Evolutionary conservation across 2,329 filamentous ascomycete genomes (phyloP).

Genomic region (Delphinella strobiligena): DNA sequence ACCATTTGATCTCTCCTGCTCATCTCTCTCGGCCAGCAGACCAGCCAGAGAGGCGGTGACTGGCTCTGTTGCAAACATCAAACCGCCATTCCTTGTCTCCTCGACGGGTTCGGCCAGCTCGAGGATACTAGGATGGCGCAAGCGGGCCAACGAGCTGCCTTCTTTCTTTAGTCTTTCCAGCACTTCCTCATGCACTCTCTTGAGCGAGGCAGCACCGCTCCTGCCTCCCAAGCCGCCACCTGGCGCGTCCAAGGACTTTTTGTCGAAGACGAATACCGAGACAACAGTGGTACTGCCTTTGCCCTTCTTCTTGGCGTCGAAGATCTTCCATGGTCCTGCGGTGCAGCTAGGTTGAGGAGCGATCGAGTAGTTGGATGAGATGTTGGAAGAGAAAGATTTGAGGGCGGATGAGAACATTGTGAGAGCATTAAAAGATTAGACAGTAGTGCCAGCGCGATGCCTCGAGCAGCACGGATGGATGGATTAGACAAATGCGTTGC

Average conservation of each 20-base stretch:
- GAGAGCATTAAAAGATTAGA: too few species aligned
- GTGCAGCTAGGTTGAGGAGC: conserved; percentile 62
- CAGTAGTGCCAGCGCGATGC: too few species aligned
- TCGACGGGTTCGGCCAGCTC: conserved; percentile 93
- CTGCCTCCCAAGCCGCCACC: conserved; percentile 46
- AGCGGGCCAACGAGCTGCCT: conserved; percentile 72
- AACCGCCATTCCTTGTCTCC: conserved; percentile 76
- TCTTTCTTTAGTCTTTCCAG: conserved; percentile 85
- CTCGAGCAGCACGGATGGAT: too few species aligned
- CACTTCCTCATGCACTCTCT: conserved; percentile 76
- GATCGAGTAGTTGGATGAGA: conserved; percentile 80
- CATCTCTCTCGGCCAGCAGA: conserved; percentile 76
- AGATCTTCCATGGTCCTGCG: conserved; percentile 92
- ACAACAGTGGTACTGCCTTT: conserved; percentile 81
- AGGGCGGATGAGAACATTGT: conserved; percentile 87
- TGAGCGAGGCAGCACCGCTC: conserved; percentile 56
- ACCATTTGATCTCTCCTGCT: conserved; percentile 61
- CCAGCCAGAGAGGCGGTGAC: conserved; percentile 81
- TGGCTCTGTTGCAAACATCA: conserved; percentile 91
- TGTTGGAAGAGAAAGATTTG: conserved; percentile 91
- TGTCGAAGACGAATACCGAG: conserved; percentile 92
- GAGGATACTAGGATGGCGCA: conserved; percentile 83
- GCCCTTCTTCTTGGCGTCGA: conserved; percentile 93
- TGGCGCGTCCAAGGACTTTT: conserved; percentile 66
- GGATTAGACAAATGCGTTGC: too few species aligned